Evolutionary conservation across 75 land plant genomes (phyloP).

Genomic region (Cryptomeria japonica): DNA sequence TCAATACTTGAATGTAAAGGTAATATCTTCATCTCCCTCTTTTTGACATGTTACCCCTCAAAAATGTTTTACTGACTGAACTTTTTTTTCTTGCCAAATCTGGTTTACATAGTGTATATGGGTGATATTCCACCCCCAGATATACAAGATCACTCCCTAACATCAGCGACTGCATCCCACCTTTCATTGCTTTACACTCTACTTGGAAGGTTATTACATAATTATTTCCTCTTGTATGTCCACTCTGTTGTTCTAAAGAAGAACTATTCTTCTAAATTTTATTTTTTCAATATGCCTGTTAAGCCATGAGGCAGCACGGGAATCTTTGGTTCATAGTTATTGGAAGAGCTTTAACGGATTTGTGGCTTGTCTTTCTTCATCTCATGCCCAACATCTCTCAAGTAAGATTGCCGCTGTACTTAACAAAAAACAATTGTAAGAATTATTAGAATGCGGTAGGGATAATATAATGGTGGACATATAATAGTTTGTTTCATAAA

Average conservation of each 20-base stretch:
- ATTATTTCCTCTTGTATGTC: not conserved
- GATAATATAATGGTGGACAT: no score
- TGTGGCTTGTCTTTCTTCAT: constrained; percentile 23
- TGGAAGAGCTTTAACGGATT: constrained; percentile 38
- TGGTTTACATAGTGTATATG: not conserved
- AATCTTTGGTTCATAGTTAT: constrained; percentile 36
- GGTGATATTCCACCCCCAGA: not conserved
- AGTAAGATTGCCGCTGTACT: constrained; percentile 7
- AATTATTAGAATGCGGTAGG: no score
- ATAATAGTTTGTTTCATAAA: no score
- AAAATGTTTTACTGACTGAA: no score
- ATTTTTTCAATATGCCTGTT: not conserved
- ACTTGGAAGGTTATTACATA: not conserved
- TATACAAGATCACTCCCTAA: not conserved
- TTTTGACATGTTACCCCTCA: no score
- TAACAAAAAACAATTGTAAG: not conserved
- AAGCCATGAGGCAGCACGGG: constrained; percentile 14
- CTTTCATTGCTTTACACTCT: not conserved
- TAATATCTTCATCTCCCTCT: no score
- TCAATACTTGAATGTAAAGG: no score
- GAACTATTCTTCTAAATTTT: not conserved
- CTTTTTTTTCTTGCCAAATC: no score
- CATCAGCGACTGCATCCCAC: not conserved
- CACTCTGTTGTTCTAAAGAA: not conserved
- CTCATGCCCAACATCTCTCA: not conserved